phyloP scores from a whole-genome alignment of 108 stramenopile species.

The Hondaea fermentalgiana region DNA sequence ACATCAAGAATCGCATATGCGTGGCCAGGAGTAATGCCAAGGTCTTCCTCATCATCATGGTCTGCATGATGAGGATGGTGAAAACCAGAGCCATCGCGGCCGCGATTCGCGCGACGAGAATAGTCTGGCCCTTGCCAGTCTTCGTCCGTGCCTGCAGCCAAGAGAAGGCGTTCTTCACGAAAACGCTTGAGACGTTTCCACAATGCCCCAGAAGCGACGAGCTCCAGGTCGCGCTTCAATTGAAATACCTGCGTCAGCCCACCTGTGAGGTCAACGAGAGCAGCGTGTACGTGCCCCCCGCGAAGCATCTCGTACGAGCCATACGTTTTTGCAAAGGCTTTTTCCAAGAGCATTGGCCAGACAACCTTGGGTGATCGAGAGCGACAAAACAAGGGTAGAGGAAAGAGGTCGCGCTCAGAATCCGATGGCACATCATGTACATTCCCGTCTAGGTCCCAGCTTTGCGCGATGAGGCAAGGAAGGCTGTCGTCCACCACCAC shows the following conservation, averaged over 20 bases:
- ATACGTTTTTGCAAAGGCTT: neutral
- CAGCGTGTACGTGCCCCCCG: neutral
- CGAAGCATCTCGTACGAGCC: conserved; percentile 4
- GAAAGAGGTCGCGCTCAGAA: neutral
- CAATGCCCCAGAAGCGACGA: neutral
- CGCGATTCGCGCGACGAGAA: too few relatives aligned
- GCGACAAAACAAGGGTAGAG: neutral
- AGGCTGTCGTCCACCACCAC: neutral
- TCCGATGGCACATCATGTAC: neutral
- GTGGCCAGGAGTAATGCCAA: neutral
- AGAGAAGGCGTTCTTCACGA: neutral
- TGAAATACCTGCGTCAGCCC: neutral
- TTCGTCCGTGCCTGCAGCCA: neutral
- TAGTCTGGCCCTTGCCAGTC: neutral
- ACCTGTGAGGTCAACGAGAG: neutral
- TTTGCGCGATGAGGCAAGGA: neutral
- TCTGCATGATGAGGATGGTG: too few relatives aligned
- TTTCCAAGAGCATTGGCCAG: conserved; percentile 5
- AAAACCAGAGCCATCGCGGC: too few relatives aligned
- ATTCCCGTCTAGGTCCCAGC: neutral
- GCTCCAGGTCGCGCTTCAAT: neutral
- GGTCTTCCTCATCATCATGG: neutral
- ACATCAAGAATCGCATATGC: neutral
- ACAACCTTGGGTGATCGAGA: neutral
- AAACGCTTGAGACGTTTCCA: neutral